These are phyloP conservation scores for Xylaria hypoxylon DNA, from an alignment of 2,329 filamentous ascomycete species.

Conservation along the genomic window DNA sequence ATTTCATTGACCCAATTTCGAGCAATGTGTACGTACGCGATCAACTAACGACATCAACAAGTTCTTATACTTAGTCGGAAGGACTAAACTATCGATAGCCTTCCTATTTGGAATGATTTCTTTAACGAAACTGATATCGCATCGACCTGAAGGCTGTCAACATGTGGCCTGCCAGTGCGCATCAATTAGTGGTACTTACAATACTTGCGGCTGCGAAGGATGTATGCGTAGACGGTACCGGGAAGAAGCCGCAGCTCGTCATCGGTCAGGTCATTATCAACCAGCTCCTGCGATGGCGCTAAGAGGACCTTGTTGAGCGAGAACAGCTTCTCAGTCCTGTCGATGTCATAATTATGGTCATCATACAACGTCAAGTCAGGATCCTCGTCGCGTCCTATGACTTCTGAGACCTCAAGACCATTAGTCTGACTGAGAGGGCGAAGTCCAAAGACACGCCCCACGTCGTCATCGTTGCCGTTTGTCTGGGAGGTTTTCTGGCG, in stretches of 20 bases:
- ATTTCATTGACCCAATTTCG: background rate
- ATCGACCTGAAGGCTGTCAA: conserved; percentile 14
- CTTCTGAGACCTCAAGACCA: conserved; percentile 23
- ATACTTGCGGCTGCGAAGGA: conserved; percentile 35
- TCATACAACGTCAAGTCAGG: conserved; percentile 30
- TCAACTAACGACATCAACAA: conserved; percentile 32
- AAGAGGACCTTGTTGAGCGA: conserved; percentile 24
- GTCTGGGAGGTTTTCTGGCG: conserved; percentile 23
- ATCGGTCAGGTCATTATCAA: conserved; percentile 22
- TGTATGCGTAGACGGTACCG: conserved; percentile 32
- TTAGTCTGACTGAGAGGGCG: conserved; percentile 29
- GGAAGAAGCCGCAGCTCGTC: conserved; percentile 32
- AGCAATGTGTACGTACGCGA: conserved; percentile 16
- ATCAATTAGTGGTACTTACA: conserved; percentile 20
- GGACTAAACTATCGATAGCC: conserved; percentile 34
- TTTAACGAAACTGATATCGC: conserved; percentile 28
- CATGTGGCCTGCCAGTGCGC: background rate
- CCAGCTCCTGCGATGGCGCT: conserved; percentile 25
- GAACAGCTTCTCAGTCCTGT: conserved; percentile 31
- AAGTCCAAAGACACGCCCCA: conserved; percentile 25
- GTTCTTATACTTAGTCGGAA: conserved; percentile 24
- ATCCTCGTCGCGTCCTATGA: conserved; percentile 18
- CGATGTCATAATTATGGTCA: conserved; percentile 32
- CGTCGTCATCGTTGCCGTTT: background rate
- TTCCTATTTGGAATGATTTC: conserved; percentile 26